These are phyloP conservation scores for Neospermospora avenae DNA, from an alignment of 2,329 filamentous ascomycete genomes.

Conservation along the genomic window DNA sequence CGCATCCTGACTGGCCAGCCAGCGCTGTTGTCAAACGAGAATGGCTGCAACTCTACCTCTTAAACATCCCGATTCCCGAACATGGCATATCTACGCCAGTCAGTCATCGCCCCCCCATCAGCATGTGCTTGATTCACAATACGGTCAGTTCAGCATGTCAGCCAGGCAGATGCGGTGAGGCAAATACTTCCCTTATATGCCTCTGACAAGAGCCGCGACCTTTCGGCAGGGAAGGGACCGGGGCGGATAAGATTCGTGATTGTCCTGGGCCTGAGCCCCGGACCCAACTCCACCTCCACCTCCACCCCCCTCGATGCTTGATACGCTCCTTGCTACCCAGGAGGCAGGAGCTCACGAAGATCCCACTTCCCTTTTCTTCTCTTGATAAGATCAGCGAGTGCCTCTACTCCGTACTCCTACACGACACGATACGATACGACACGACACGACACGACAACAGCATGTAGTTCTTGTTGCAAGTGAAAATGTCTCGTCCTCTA, in stretches of 20 bases:
- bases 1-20: background rate
- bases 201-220: background rate
- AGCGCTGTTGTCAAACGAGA: background rate
- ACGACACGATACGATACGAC: too few relatives aligned
- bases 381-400: background rate
- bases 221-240: background rate
- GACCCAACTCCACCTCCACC: background rate
- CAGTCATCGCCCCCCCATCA: background rate
- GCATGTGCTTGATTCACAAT: constrained; percentile 3
- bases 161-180: background rate
- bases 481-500: constrained; percentile 10
- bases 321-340: background rate
- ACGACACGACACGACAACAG: too few relatives aligned
- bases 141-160: background rate
- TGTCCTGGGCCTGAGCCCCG: too few relatives aligned
- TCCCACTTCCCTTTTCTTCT: background rate
- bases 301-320: background rate
- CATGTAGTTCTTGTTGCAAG: constrained; percentile 10
- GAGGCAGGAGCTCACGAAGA: background rate
- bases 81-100: background rate
- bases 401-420: too few relatives aligned
- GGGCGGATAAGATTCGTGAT: background rate
- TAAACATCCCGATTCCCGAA: background rate
- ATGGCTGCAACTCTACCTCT: background rate
- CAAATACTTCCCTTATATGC: background rate